Evolutionary conservation across 371 early-diverging fungal genomes (phyloP).

Genomic region (Mycotypha africana): DNA sequence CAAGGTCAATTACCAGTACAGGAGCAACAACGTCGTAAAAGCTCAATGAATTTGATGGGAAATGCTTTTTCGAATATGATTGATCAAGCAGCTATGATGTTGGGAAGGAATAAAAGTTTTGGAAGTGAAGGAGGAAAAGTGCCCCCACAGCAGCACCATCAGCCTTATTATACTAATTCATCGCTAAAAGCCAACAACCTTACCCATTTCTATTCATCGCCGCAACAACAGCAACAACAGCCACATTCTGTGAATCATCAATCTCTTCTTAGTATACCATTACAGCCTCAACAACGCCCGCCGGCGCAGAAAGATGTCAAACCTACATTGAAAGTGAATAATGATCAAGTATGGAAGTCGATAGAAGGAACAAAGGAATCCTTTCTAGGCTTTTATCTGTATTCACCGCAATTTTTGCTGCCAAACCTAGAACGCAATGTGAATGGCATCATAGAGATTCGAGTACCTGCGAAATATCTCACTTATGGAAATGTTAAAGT

Average conservation of each 20-base stretch:
- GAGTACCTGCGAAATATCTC: conserved; percentile 49
- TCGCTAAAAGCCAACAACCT: too few relatives aligned
- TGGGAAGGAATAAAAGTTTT: not conserved
- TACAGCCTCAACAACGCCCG: too few relatives aligned
- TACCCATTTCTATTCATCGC: too few relatives aligned
- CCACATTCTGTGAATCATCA: too few relatives aligned
- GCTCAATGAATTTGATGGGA: conserved; percentile 2
- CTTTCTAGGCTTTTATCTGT: conserved; percentile 44
- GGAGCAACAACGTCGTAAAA: conserved; percentile 12
- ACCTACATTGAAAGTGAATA: conserved; percentile 46
- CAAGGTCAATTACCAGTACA: too few relatives aligned
- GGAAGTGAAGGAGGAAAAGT: too few relatives aligned
- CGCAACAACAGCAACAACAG: too few relatives aligned
- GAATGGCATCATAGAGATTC: conserved; percentile 53
- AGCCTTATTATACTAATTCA: too few relatives aligned
- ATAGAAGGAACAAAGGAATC: conserved; percentile 36
- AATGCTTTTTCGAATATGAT: conserved; percentile 10
- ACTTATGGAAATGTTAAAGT: conserved; percentile 53
- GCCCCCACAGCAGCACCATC: too few relatives aligned
- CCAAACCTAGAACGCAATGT: conserved; percentile 45
- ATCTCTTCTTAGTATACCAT: too few relatives aligned
- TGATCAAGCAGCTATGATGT: conserved; percentile 7
- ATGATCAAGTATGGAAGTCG: conserved; percentile 38
- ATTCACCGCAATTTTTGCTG: conserved; percentile 41
- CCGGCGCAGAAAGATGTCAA: not conserved